Evolutionary conservation across 192 early-diverging fungal genomes (phyloP).

Genomic region (Umbelopsis sp.): DNA sequence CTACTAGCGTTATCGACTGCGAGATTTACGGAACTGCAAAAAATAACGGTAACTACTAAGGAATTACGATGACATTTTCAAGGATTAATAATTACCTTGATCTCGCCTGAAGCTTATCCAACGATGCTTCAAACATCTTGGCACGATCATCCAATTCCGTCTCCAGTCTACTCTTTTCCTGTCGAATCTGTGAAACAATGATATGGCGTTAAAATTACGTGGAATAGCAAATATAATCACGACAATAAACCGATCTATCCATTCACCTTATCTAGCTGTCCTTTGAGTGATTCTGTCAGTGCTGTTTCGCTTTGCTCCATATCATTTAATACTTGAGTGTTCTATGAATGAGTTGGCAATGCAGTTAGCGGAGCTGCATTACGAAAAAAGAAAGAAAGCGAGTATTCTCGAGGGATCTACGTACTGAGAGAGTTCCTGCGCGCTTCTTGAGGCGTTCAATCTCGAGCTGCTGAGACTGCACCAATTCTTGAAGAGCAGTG

Average conservation of each 20-base stretch:
- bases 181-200: slow-evolving; percentile 9
- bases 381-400: not conserved
- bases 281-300: slow-evolving; percentile 10
- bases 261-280: slow-evolving; percentile 10
- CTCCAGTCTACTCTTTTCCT: slow-evolving; percentile 2
- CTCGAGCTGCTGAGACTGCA: not conserved
- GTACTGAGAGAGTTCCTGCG: not conserved
- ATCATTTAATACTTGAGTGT: slow-evolving; percentile 12
- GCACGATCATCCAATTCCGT: slow-evolving; percentile 11
- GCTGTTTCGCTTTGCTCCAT: slow-evolving; percentile 10
- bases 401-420: not conserved
- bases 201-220: not conserved
- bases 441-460: slow-evolving; percentile 16
- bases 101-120: not conserved
- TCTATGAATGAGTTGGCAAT: not conserved
- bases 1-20: not conserved
- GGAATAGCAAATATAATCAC: not conserved
- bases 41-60: too few species aligned
- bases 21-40: not conserved
- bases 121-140: slow-evolving; percentile 4
- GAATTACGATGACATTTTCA: too few species aligned
- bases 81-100: not conserved
- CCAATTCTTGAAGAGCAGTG: slow-evolving; percentile 9
- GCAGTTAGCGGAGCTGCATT: slow-evolving; percentile 1
- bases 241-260: not conserved